phyloP scores from a whole-genome alignment of 345 rosid species.

The Punica granatum region DNA sequence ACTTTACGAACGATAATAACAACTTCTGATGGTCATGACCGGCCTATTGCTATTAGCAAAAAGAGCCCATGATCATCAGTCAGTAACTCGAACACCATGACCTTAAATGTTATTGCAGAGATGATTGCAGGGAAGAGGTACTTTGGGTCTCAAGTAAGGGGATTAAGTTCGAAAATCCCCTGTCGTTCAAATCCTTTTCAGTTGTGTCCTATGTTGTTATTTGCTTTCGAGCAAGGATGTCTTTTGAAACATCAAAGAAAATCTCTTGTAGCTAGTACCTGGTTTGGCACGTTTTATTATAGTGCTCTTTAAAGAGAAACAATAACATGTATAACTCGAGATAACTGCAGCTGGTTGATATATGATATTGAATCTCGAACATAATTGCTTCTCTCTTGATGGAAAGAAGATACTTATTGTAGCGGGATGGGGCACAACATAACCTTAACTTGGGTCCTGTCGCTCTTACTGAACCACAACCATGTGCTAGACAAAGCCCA shows the following conservation, averaged over 20 bases:
- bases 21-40: background rate
- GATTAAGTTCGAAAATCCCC: background rate
- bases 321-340: no score
- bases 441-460: slow-evolving; percentile 53
- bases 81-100: slow-evolving; percentile 21
- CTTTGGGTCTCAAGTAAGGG: background rate
- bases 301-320: no score
- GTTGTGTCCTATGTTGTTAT: background rate
- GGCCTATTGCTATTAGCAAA: slow-evolving; percentile 1
- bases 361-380: no score
- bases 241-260: background rate
- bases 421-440: slow-evolving; percentile 42
- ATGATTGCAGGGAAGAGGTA: slow-evolving; percentile 16
- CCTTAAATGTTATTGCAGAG: slow-evolving; percentile 17
- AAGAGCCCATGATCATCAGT: slow-evolving; percentile 20
- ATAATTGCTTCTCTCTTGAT: no score
- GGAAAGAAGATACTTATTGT: slow-evolving; percentile 35
- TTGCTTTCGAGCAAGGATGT: background rate
- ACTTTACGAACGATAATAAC: slow-evolving; percentile 13
- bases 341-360: no score
- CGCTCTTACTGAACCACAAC: slow-evolving; percentile 47
- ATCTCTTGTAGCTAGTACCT: no score
- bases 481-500: slow-evolving; percentile 29
- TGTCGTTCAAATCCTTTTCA: background rate
- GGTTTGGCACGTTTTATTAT: no score